These are phyloP conservation scores for Astragalus glycyphyllos DNA, from an alignment of 306 rosid species.

Conservation along the genomic window DNA sequence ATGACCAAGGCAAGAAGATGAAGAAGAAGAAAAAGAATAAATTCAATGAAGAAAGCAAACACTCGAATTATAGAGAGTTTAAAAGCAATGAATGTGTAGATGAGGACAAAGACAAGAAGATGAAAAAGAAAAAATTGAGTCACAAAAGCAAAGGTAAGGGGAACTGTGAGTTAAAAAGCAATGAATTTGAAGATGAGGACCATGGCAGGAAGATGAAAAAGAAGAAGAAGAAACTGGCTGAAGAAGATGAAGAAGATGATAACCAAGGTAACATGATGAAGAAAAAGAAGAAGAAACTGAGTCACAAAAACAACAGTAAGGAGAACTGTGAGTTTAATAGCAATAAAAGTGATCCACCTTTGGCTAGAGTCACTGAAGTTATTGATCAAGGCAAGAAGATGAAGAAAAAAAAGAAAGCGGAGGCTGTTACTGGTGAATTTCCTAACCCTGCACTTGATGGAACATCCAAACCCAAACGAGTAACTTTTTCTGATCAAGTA, in stretches of 20 bases:
- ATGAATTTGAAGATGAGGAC: neutral
- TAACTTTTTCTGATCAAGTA: constrained; percentile 67
- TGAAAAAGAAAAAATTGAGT: neutral
- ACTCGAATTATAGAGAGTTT: neutral
- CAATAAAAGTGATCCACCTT: constrained; percentile 23
- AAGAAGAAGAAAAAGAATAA: constrained; percentile 9
- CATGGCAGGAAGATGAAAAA: neutral
- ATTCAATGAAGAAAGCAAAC: neutral
- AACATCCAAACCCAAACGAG: constrained; percentile 56
- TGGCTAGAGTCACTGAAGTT: neutral
- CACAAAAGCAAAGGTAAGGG: neutral
- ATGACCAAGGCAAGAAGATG: neutral
- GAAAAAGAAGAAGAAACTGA: constrained; percentile 12
- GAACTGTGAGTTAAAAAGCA: neutral
- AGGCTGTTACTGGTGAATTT: constrained; percentile 5
- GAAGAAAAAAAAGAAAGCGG: constrained; percentile 4
- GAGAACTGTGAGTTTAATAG: constrained; percentile 7
- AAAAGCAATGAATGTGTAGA: neutral
- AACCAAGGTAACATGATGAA: neutral
- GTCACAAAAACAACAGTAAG: constrained; percentile 15
- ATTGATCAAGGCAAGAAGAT: constrained; percentile 26
- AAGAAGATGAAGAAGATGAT: neutral
- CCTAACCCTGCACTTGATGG: constrained; percentile 15
- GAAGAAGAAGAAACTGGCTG: neutral
- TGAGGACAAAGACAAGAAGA: constrained; percentile 3